Conservation (phyloP, 306 rosid species). For the Glycyrrhiza uralensis region DNA sequence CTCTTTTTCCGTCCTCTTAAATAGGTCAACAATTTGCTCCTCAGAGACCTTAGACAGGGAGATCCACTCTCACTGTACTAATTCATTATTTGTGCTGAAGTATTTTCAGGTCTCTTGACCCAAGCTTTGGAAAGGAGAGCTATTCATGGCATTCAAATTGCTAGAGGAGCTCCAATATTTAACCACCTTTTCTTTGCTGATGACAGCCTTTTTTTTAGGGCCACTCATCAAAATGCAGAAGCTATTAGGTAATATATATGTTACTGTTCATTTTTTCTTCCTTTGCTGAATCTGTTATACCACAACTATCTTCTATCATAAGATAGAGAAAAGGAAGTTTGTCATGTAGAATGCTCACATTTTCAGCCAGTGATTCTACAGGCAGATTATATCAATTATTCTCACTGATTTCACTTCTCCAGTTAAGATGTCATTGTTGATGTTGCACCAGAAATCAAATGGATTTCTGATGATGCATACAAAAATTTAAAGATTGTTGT, state of each 20-base stretch:
- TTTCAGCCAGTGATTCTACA: conserved; percentile 17
- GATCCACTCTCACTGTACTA: too few relatives aligned
- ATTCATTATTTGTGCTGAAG: too few relatives aligned
- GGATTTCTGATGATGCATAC: conserved; percentile 76
- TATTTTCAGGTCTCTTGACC: too few relatives aligned
- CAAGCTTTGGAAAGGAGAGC: too few relatives aligned
- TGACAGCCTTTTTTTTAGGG: too few relatives aligned
- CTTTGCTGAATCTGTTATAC: not conserved
- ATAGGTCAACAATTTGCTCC: too few relatives aligned
- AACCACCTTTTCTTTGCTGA: too few relatives aligned
- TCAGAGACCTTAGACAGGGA: too few relatives aligned
- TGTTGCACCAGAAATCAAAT: conserved; percentile 81
- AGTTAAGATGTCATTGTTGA: conserved; percentile 88
- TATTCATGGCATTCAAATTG: too few relatives aligned
- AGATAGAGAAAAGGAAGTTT: conserved; percentile 11
- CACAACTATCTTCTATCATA: conserved; percentile 2
- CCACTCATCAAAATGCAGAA: too few relatives aligned
- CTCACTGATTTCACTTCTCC: conserved; percentile 36
- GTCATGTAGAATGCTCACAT: conserved; percentile 3
- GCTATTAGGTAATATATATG: conserved; percentile 57
- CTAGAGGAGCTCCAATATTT: too few relatives aligned
- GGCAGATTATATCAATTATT: conserved; percentile 21
- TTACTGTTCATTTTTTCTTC: conserved; percentile 7
- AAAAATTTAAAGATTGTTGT: conserved; percentile 81
- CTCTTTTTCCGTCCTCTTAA: too few relatives aligned